Conservation (phyloP, 345 rosid genomes). For the Moringa oleifera region DNA sequence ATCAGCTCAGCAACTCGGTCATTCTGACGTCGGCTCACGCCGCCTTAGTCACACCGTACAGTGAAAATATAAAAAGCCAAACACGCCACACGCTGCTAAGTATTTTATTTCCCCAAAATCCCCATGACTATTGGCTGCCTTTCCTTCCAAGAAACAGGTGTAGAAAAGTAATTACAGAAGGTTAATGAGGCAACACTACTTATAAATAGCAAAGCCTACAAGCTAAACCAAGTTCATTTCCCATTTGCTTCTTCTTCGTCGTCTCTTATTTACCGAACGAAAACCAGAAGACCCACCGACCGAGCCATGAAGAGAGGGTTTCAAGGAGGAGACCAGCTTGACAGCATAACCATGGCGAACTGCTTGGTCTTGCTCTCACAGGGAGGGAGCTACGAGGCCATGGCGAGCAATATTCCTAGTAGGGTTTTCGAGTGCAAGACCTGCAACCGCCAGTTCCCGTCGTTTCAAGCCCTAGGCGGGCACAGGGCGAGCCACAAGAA, state of each 20-base stretch:
- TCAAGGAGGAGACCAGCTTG: slow-evolving; percentile 17
- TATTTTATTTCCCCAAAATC: not conserved
- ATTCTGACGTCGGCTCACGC: slow-evolving; percentile 18
- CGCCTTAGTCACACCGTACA: not conserved
- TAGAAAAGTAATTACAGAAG: slow-evolving; percentile 20
- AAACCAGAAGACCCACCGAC: not conserved
- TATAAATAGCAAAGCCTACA: slow-evolving; percentile 16
- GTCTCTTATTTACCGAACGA: not conserved
- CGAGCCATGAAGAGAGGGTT: slow-evolving; percentile 44
- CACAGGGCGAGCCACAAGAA: slow-evolving; percentile 75
- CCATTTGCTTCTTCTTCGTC: not conserved
- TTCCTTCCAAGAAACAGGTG: slow-evolving; percentile 21
- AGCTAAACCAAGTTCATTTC: not conserved
- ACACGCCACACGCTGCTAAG: not conserved
- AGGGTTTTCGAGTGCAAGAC: slow-evolving; percentile 64
- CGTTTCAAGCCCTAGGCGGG: slow-evolving; percentile 69
- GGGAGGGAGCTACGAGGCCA: slow-evolving; percentile 14
- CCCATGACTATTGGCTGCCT: too few species aligned
- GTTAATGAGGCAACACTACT: slow-evolving; percentile 20
- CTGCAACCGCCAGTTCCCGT: slow-evolving; percentile 48
- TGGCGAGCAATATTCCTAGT: slow-evolving; percentile 1
- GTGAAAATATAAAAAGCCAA: not conserved
- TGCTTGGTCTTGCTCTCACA: slow-evolving; percentile 52
- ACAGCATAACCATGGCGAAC: slow-evolving; percentile 37
- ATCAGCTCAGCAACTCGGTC: slow-evolving; percentile 25